Evolutionary conservation across 768 basidiomycete species (phyloP).

Genomic region (Rhizopogon rudus): DNA sequence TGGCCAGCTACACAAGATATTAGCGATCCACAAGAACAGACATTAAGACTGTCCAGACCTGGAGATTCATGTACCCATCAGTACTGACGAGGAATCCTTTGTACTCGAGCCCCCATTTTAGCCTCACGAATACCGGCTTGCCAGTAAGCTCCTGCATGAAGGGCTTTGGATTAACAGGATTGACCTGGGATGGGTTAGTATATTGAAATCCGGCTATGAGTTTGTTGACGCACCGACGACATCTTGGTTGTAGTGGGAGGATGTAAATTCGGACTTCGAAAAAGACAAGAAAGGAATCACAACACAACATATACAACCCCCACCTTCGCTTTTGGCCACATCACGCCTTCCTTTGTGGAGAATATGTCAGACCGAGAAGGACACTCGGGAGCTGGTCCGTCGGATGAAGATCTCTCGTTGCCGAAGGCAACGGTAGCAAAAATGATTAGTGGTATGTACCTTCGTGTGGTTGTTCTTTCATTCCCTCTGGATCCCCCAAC

Average conservation of each 20-base stretch:
- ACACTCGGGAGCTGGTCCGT: slow-evolving; percentile 52
- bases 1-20: slow-evolving; percentile 67
- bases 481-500: background rate
- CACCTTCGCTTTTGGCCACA: background rate
- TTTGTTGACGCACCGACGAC: slow-evolving; percentile 50
- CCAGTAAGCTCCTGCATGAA: slow-evolving; percentile 98
- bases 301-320: slow-evolving; percentile 6
- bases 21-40: background rate
- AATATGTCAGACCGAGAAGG: slow-evolving; percentile 92
- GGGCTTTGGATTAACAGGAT: slow-evolving; percentile 97
- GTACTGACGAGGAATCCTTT: slow-evolving; percentile 99
- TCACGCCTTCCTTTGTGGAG: slow-evolving; percentile 34
- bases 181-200: slow-evolving; percentile 46
- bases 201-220: background rate
- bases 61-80: slow-evolving; percentile 99
- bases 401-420: slow-evolving; percentile 91
- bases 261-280: slow-evolving; percentile 36
- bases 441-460: slow-evolving; percentile 77
- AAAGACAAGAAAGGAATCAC: slow-evolving; percentile 17
- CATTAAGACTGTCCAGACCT: slow-evolving; percentile 45
- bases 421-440: slow-evolving; percentile 98
- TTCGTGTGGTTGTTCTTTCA: slow-evolving; percentile 4
- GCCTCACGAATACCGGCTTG: slow-evolving; percentile 88
- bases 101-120: slow-evolving; percentile 99
- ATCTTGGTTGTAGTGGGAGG: slow-evolving; percentile 46